Base-by-base conservation (phyloP, 73 alveolate genomes). In the Paramecium sexaurelia region DNA sequence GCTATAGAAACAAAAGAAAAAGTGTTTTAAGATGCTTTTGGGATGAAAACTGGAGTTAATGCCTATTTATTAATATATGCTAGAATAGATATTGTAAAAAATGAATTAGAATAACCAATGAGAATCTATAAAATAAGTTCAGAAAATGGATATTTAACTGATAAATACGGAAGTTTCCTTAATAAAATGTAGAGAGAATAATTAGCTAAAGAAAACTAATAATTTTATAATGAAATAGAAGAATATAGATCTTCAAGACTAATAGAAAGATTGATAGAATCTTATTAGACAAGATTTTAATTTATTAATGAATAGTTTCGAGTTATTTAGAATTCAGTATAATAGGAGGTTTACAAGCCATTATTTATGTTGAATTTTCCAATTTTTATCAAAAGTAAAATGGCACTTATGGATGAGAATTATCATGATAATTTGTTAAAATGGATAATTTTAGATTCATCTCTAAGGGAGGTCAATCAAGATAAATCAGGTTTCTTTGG, bases 21-120 rank as follows among this genome's bases (percentile, higher is more conserved):
- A 51, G 98, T 96, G 6, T 83, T 94, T 41, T 69, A 87, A 26
- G 96, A 94, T 68, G 96, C 97, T 55, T 29, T 92, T 8, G 99
- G 99, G 7, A 96, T 97, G 11, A 40, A 93, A 47, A 95, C 93
- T 2, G 91, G 69, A 15, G 92, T 51, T 8, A 71, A 92, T 67
- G 99, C 98, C 3, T 96, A 96, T 55, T 88, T 96, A 75, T 66
- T 96, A 32, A 89, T 94, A 6, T 96, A 96, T 87, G 94, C 96
- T 15, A 92, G 94, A 78, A 95, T 92, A 24, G 94, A 88, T 68
- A 45, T 67, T 22, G 40, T 61, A 11, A 68, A 41, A 8, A 10
- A 78, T 9, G 90, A 78, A 40, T 10, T 45, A 78, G 35, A 78
- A 11, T 17, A 5, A 7, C 68, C 15, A 22, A 37, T 41, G 26